Percentiles rank a stretch among this genome's conserved stretches.
These are phyloP conservation scores for Sorghum bicolor DNA, from an alignment of 176 grass and related monocot genomes.

Conservation along the genomic window DNA sequence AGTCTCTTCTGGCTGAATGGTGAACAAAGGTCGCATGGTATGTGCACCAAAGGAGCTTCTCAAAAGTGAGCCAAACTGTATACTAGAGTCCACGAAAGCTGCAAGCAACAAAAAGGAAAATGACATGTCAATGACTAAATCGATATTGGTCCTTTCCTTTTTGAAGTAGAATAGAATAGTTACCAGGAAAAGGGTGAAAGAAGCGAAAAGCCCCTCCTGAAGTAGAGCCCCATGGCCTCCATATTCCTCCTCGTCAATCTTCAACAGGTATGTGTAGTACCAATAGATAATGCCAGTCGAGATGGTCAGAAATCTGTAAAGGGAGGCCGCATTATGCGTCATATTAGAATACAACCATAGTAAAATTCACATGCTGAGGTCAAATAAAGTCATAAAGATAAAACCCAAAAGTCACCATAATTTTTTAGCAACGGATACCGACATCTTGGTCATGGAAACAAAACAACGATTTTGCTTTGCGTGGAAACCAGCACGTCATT, in stretches of 20 bases:
- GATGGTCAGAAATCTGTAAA: slow-evolving; percentile 68
- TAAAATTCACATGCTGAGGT: background rate
- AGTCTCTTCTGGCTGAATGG: background rate
- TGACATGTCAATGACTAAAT: background rate
- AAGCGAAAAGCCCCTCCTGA: slow-evolving; percentile 95
- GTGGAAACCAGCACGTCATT: background rate
- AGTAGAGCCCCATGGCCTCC: slow-evolving; percentile 83
- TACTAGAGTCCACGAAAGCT: slow-evolving; percentile 87
- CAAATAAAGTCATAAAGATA: background rate
- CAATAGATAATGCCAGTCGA: slow-evolving; percentile 84
- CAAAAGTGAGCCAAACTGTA: slow-evolving; percentile 96
- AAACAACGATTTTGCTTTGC: background rate
- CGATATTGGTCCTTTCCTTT: background rate
- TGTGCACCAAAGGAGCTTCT: slow-evolving; percentile 31
- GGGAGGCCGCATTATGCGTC: background rate
- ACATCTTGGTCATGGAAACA: background rate
- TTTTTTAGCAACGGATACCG: background rate
- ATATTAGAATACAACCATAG: background rate
- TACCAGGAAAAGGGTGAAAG: slow-evolving; percentile 96
- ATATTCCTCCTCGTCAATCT: slow-evolving; percentile 90
- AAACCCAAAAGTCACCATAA: background rate
- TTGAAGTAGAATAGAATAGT: background rate
- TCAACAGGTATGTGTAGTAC: slow-evolving; percentile 75
- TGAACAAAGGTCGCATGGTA: background rate
- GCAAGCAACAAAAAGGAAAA: slow-evolving; percentile 23